Evolutionary conservation across 495 filamentous ascomycete genomes (phyloP).

Genomic region (Cudoniella acicularis): DNA sequence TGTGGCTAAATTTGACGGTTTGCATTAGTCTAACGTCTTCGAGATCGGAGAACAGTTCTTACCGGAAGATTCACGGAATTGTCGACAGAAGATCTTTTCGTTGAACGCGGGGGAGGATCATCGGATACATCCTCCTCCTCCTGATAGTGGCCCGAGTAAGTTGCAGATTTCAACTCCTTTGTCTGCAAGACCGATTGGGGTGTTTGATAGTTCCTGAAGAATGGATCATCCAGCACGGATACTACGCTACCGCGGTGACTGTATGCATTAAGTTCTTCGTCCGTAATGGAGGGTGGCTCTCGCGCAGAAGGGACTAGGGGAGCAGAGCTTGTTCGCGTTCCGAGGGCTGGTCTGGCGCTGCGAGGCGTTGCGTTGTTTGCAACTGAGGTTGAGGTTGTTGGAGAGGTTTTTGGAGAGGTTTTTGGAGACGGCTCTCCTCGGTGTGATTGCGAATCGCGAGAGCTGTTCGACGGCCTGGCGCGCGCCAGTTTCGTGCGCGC

Average conservation of each 20-base stretch:
- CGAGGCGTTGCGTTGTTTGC: constrained; percentile 11
- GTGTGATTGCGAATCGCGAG: constrained; percentile 9
- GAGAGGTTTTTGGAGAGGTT: background rate
- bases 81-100: constrained; percentile 7
- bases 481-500: constrained; percentile 15
- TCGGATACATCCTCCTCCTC: constrained; percentile 3
- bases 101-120: constrained; percentile 5
- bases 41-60: constrained; percentile 12
- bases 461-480: constrained; percentile 5
- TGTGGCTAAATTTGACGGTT: constrained; percentile 15
- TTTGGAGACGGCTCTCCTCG: too few relatives aligned
- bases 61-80: constrained; percentile 34
- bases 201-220: constrained; percentile 37
- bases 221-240: constrained; percentile 44
- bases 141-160: constrained; percentile 8
- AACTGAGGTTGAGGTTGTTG: constrained; percentile 1
- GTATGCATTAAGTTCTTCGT: constrained; percentile 11
- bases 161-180: constrained; percentile 21
- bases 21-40: constrained; percentile 3
- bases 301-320: constrained; percentile 8
- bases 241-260: constrained; percentile 37
- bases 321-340: constrained; percentile 12
- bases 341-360: constrained; percentile 11
- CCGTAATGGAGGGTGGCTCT: background rate
- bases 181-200: constrained; percentile 26